Percentiles rank a stretch among this genome's conserved stretches.
Evolutionary conservation across 257 asterid genomes (phyloP).

Genomic region (Nicotiana knightiana): DNA sequence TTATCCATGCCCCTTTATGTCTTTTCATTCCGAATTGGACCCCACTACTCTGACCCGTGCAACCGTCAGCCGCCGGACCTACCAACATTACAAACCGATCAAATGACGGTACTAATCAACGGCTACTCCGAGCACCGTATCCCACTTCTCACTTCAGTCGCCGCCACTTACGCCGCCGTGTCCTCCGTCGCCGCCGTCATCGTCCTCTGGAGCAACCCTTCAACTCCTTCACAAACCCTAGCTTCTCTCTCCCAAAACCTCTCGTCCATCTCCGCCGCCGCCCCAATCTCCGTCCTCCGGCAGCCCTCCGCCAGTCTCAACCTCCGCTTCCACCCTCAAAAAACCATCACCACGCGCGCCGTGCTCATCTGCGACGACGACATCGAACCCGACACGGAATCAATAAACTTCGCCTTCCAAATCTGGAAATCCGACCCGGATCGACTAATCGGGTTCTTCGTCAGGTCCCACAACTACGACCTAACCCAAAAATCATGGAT

Average conservation of each 20-base stretch:
- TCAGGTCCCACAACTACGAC: constrained; percentile 81
- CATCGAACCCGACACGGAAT: constrained; percentile 42
- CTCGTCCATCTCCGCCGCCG: constrained; percentile 21
- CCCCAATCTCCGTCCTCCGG: constrained; percentile 42
- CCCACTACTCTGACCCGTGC: constrained; percentile 19
- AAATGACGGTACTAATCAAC: constrained; percentile 72
- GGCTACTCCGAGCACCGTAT: constrained; percentile 88
- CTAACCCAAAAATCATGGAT: constrained; percentile 53
- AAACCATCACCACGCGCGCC: constrained; percentile 43
- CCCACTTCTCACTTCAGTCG: constrained; percentile 62
- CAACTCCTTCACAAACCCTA: constrained; percentile 50
- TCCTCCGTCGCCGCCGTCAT: constrained; percentile 51
- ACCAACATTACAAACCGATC: constrained; percentile 49
- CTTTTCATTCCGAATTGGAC: constrained; percentile 37
- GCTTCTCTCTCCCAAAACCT: constrained; percentile 47
- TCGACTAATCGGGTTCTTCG: constrained; percentile 64
- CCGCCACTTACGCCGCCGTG: constrained; percentile 60
- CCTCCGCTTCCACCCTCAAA: constrained; percentile 64
- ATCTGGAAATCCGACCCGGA: constrained; percentile 64
- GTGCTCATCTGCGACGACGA: constrained; percentile 94
- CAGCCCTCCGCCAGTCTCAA: constrained; percentile 70
- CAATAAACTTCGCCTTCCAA: constrained; percentile 62
- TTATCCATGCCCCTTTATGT: constrained; percentile 34
- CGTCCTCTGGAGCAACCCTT: constrained; percentile 80
- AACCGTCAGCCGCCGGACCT: constrained; percentile 34